Conservation (phyloP, 441 rosid genomes). For the Syzygium syzygioides region DNA sequence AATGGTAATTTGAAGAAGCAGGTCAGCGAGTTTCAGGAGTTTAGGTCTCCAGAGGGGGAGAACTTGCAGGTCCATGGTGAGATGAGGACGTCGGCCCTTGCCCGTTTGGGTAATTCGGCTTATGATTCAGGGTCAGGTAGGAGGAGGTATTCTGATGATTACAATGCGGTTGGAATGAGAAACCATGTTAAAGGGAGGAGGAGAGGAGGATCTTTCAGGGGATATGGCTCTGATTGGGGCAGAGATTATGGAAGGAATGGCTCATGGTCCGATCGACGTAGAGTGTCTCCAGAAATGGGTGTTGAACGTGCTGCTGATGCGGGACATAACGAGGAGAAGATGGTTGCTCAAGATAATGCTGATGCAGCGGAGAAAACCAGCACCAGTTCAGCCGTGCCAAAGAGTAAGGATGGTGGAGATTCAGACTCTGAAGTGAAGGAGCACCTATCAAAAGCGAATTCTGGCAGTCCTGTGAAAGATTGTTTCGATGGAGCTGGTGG, state of each 20-base stretch:
- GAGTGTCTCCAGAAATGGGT: conserved; percentile 47
- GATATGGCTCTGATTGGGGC: conserved; percentile 51
- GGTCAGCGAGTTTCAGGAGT: conserved; percentile 44
- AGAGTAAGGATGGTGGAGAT: conserved; percentile 45
- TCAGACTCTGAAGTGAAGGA: conserved; percentile 48
- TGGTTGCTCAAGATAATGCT: conserved; percentile 41
- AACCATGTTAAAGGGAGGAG: conserved; percentile 57
- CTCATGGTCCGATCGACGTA: conserved; percentile 60
- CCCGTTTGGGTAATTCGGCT: conserved; percentile 36
- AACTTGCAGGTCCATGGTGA: conserved; percentile 36
- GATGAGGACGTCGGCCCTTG: conserved; percentile 41
- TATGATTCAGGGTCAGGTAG: conserved; percentile 40
- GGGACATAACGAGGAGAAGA: conserved; percentile 53
- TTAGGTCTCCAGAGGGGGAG: conserved; percentile 58
- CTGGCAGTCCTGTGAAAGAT: conserved; percentile 43
- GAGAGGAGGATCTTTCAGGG: conserved; percentile 46
- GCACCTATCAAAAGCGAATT: conserved; percentile 47
- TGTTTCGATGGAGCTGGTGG: conserved; percentile 22
- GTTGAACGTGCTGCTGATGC: conserved; percentile 44
- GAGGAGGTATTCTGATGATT: conserved; percentile 63
- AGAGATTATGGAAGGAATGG: conserved; percentile 66
- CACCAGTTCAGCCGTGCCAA: conserved; percentile 29
- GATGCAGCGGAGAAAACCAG: conserved; percentile 47
- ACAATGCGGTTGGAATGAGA: conserved; percentile 41
- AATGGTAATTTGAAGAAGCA: conserved; percentile 59